These are phyloP conservation scores for Theobroma grandiflorum DNA, from an alignment of 441 rosid species.

Conservation along the genomic window DNA sequence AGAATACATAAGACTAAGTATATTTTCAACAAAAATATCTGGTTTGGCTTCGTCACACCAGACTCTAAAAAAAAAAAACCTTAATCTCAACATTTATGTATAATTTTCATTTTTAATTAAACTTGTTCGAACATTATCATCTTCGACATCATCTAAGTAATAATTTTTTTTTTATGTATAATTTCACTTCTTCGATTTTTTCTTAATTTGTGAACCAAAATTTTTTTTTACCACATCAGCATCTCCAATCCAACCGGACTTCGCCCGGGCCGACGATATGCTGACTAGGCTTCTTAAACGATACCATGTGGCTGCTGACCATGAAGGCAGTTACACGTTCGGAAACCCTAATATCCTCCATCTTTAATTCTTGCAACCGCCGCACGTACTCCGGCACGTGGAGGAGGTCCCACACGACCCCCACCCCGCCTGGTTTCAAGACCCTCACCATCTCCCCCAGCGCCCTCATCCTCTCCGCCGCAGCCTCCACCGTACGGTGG, in stretches of 20 bases:
- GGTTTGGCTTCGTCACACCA: conserved; percentile 75
- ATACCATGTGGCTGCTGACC: conserved; percentile 89
- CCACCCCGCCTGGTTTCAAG: conserved; percentile 74
- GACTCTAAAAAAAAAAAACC: conserved; percentile 15
- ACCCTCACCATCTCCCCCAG: conserved; percentile 90
- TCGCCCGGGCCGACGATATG: conserved; percentile 62
- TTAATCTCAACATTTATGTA: background rate
- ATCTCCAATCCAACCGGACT: conserved; percentile 92
- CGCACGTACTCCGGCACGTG: conserved; percentile 90
- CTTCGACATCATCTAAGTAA: background rate
- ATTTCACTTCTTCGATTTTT: background rate
- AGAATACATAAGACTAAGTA: background rate
- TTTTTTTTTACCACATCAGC: conserved; percentile 42
- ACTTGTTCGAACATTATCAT: background rate
- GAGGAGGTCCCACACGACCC: conserved; percentile 89
- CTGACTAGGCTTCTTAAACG: conserved; percentile 83
- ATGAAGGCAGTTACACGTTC: conserved; percentile 89
- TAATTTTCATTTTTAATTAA: background rate
- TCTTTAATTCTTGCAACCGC: conserved; percentile 76
- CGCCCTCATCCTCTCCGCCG: conserved; percentile 88
- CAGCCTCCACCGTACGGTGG: conserved; percentile 86
- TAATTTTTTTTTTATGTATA: background rate
- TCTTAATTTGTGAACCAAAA: background rate
- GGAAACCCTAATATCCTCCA: conserved; percentile 89
- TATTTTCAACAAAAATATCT: conserved; percentile 34